These are phyloP conservation scores for Thinopyrum elongatum DNA, from an alignment of 176 grass and related monocot genomes.

Conservation along the genomic window DNA sequence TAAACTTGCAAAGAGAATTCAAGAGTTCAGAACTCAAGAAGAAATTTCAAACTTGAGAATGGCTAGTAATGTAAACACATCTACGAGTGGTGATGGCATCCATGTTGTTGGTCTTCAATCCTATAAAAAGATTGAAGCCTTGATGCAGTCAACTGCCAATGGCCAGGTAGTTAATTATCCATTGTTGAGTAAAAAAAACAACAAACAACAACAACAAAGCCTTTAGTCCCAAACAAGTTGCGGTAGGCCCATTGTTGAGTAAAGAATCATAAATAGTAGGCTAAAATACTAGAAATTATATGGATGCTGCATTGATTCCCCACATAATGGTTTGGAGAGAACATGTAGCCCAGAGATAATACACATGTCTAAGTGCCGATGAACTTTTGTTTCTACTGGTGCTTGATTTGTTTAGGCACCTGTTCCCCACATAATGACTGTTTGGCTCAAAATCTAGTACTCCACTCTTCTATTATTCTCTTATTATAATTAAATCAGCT, in stretches of 20 bases:
- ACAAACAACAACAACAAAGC: too few relatives aligned
- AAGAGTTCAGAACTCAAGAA: constrained; percentile 90
- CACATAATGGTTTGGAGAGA: constrained; percentile 9
- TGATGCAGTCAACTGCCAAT: constrained; percentile 87
- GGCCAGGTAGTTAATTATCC: constrained; percentile 66
- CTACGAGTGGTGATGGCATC: constrained; percentile 85
- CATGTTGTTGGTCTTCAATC: constrained; percentile 89
- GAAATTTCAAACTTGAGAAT: constrained; percentile 77
- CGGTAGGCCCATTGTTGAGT: not conserved
- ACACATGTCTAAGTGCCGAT: not conserved
- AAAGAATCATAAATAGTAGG: constrained; percentile 4
- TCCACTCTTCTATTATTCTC: not conserved
- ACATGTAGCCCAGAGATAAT: constrained; percentile 7
- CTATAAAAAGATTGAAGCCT: constrained; percentile 89
- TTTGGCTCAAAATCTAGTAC: constrained; percentile 26
- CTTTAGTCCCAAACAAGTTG: too few relatives aligned
- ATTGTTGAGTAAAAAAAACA: too few relatives aligned
- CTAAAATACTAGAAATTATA: constrained; percentile 3
- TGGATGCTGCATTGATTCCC: not conserved
- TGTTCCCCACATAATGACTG: constrained; percentile 18
- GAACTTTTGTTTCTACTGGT: constrained; percentile 14
- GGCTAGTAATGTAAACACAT: constrained; percentile 68
- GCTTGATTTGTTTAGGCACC: constrained; percentile 6
- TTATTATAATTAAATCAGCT: constrained; percentile 13
- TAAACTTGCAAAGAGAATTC: constrained; percentile 95